These are phyloP conservation scores for Fraxinus floribunda DNA, from an alignment of 305 asterid species.

Conservation along the genomic window DNA sequence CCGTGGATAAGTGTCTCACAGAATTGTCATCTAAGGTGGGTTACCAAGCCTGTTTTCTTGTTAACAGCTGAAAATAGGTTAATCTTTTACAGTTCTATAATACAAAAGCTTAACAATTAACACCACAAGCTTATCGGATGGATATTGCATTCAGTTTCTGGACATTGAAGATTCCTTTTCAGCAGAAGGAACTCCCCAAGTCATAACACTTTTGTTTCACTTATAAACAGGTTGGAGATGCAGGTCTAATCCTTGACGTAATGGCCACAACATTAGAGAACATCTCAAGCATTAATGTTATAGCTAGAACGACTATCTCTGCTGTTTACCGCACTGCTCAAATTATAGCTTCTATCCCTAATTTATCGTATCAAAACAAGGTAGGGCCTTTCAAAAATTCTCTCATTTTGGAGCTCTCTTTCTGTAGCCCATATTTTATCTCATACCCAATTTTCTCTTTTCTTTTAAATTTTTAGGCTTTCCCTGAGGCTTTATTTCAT, in stretches of 20 bases:
- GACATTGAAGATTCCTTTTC: not conserved
- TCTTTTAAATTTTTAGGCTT: conserved; percentile 51
- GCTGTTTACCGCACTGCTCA: conserved; percentile 78
- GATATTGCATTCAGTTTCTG: conserved; percentile 4
- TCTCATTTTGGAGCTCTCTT: conserved; percentile 1
- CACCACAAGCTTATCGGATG: not conserved
- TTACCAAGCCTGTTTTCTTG: conserved; percentile 10
- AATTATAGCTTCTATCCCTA: conserved; percentile 66
- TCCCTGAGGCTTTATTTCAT: conserved; percentile 96
- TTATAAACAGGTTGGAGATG: conserved; percentile 72
- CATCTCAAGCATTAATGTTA: conserved; percentile 61
- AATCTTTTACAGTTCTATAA: not conserved
- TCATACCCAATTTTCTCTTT: not conserved
- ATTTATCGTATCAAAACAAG: conserved; percentile 59
- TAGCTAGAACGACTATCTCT: conserved; percentile 68
- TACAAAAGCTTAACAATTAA: not conserved
- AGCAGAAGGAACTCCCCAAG: not conserved
- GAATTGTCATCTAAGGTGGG: conserved; percentile 79
- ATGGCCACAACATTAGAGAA: conserved; percentile 84
- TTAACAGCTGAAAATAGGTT: not conserved
- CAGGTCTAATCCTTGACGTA: conserved; percentile 74
- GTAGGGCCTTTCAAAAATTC: conserved; percentile 30
- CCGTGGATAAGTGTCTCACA: conserved; percentile 83
- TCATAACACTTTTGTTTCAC: conserved; percentile 14
- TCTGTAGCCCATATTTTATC: not conserved